These are phyloP conservation scores for Rachicladosporium sp. DNA, from an alignment of 2,329 filamentous ascomycete genomes.

Conservation along the genomic window DNA sequence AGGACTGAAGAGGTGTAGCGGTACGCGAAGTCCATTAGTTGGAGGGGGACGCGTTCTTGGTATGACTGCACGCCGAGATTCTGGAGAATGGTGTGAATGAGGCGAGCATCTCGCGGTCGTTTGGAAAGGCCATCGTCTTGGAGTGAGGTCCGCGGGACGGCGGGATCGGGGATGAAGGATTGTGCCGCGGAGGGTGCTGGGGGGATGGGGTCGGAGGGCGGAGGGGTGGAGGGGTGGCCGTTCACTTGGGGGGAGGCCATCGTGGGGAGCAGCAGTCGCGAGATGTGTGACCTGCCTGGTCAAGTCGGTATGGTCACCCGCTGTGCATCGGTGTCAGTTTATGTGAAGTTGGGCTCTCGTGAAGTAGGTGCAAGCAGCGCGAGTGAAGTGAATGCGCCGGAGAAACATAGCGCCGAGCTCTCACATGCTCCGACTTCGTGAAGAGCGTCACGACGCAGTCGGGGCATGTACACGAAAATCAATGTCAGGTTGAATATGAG, in stretches of 20 bases:
- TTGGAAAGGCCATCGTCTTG: slow-evolving; percentile 27
- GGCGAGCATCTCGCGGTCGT: slow-evolving; percentile 64
- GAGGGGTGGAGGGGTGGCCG: slow-evolving; percentile 19
- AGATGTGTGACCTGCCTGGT: too few species aligned
- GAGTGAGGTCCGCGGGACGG: slow-evolving; percentile 20
- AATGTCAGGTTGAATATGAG: too few species aligned
- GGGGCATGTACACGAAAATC: too few species aligned
- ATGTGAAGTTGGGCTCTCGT: too few species aligned
- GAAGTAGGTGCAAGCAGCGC: too few species aligned
- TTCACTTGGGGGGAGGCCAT: slow-evolving; percentile 14
- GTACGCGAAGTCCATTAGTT: slow-evolving; percentile 79
- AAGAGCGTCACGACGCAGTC: too few species aligned
- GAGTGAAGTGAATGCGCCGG: too few species aligned
- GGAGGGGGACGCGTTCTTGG: slow-evolving; percentile 69
- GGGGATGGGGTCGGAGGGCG: slow-evolving; percentile 13
- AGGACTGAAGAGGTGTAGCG: slow-evolving; percentile 63
- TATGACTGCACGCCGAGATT: slow-evolving; percentile 69
- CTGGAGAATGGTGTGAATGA: slow-evolving; percentile 70
- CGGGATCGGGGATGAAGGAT: slow-evolving; percentile 11
- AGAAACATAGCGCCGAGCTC: too few species aligned
- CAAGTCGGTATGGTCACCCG: too few species aligned
- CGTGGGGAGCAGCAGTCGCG: not conserved
- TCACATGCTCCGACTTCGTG: too few species aligned
- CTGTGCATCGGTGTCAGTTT: too few species aligned
- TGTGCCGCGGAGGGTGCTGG: slow-evolving; percentile 3